Evolutionary conservation across 345 rosid species (phyloP).

Genomic region (thale cress (Arabidopsis thaliana)): DNA sequence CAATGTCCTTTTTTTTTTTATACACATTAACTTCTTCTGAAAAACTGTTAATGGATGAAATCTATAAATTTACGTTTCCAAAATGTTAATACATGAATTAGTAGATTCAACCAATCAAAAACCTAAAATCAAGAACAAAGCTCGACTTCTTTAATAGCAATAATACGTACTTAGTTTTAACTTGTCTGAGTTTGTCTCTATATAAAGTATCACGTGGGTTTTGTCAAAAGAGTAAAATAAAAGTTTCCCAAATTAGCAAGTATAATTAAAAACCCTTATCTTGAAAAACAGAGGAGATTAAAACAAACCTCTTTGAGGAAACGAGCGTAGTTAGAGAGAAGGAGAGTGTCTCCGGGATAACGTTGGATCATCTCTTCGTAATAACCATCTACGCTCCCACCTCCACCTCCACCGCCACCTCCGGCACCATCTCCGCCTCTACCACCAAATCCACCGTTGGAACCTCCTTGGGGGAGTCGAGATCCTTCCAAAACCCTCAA

Average conservation of each 20-base stretch:
- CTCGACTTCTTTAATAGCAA: neutral
- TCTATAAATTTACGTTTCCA: neutral
- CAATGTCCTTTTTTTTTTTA: neutral
- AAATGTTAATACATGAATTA: neutral
- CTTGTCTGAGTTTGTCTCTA: conserved; percentile 18
- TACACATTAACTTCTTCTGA: neutral
- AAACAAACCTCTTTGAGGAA: conserved; percentile 66
- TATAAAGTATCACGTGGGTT: conserved; percentile 4
- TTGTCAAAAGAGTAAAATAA: neutral
- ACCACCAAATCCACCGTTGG: conserved; percentile 60
- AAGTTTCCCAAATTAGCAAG: neutral
- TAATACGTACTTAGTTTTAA: conserved; percentile 1
- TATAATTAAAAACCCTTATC: neutral
- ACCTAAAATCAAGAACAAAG: neutral
- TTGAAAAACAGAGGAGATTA: neutral
- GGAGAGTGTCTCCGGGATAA: conserved; percentile 57
- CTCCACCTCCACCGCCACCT: conserved; percentile 44
- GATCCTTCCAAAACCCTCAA: conserved; percentile 24
- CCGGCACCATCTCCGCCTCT: conserved; percentile 40
- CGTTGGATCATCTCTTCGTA: conserved; percentile 66
- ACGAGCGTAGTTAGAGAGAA: conserved; percentile 73
- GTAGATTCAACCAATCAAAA: conserved; percentile 2
- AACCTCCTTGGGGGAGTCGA: conserved; percentile 22
- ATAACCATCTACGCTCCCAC: conserved; percentile 58
- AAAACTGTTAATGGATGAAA: neutral